Base-by-base conservation (phyloP, 768 basidiomycete species). In the Russula abietina region DNA sequence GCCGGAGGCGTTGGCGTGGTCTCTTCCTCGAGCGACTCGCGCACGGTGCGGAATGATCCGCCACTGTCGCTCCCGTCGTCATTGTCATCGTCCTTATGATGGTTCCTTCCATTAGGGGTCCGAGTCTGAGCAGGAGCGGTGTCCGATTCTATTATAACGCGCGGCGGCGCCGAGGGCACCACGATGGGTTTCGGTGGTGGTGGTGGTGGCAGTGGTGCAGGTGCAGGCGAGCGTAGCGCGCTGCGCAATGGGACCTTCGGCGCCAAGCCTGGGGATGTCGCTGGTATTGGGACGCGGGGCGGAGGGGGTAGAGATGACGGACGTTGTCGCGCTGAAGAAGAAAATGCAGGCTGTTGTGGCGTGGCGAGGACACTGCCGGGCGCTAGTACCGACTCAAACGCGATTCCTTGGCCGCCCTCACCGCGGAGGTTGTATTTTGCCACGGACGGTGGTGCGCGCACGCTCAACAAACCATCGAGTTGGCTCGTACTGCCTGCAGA, bases 31-130 rank as follows among this genome's bases (percentile, higher is more conserved):
- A 83, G 75, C 32, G 71, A 75, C 70, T 89, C 88, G 51, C 78
- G 77, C 5, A 79, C 86, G 0, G 88, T 88, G 68, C 83, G 86
- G 64, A 87, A 89, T 50, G 86, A 85, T 24, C 82, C 84, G 4
- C 76, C 77, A 11, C 68, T 75, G 65, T 81, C 81, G 49, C 75
- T 78, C 28, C 70, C 43, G 12, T 30, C 73, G 24, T 48, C 49
- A 1, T 57, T 48, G 8, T 48, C 30, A 1, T 57, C 52, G 8
- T 48, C 30, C 24, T 49, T 8, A 32, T 14, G 7, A 19, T 43
- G 36, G 36, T 12, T 16, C 50, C 8, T 33, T 9, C 55, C 36
- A n/a, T 62, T 49, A n/a, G 0, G 49, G 5, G 17, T 12, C 11
- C 17, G 28, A 43, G 59, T 28, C 45, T 28, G 30, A 60, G 39